phyloP scores from a whole-genome alignment of 305 asterid genomes.

The Ajuga reptans region DNA sequence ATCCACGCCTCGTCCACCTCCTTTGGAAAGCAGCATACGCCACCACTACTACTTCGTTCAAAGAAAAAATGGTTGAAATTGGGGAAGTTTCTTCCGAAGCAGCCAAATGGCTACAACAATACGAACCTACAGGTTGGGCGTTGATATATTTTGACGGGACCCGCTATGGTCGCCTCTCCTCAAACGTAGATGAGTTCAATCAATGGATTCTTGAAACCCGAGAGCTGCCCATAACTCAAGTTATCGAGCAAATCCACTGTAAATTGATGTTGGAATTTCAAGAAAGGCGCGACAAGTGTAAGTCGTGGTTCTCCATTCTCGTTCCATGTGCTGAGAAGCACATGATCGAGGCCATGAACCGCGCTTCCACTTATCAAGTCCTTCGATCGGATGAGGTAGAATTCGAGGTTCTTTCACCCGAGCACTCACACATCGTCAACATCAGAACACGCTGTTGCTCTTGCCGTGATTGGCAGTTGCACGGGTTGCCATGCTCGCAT shows the following conservation, averaged over 20 bases:
- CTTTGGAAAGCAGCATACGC: slow-evolving; percentile 66
- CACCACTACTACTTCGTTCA: slow-evolving; percentile 42
- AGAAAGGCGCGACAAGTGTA: slow-evolving; percentile 37
- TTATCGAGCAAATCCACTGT: slow-evolving; percentile 49
- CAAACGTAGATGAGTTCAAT: slow-evolving; percentile 51
- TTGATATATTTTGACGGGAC: slow-evolving; percentile 44
- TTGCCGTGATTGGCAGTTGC: slow-evolving; percentile 66
- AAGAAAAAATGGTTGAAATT: slow-evolving; percentile 53
- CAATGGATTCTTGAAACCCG: slow-evolving; percentile 58
- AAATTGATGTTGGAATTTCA: slow-evolving; percentile 43
- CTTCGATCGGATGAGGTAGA: slow-evolving; percentile 66
- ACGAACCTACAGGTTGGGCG: slow-evolving; percentile 56
- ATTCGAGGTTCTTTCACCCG: slow-evolving; percentile 58
- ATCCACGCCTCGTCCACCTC: slow-evolving; percentile 57
- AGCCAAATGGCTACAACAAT: slow-evolving; percentile 49
- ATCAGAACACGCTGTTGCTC: slow-evolving; percentile 45
- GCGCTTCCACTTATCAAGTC: slow-evolving; percentile 50
- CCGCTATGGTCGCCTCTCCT: slow-evolving; percentile 57
- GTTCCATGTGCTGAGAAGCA: slow-evolving; percentile 57
- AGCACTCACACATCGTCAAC: slow-evolving; percentile 58
- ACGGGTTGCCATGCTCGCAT: slow-evolving; percentile 63
- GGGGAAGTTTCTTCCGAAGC: slow-evolving; percentile 58
- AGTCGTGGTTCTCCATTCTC: slow-evolving; percentile 52
- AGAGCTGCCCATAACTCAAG: slow-evolving; percentile 68
- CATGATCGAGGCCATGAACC: slow-evolving; percentile 37